Conservation (phyloP, 108 stramenopile genomes). For the Nannochloropsis salina region DNA sequence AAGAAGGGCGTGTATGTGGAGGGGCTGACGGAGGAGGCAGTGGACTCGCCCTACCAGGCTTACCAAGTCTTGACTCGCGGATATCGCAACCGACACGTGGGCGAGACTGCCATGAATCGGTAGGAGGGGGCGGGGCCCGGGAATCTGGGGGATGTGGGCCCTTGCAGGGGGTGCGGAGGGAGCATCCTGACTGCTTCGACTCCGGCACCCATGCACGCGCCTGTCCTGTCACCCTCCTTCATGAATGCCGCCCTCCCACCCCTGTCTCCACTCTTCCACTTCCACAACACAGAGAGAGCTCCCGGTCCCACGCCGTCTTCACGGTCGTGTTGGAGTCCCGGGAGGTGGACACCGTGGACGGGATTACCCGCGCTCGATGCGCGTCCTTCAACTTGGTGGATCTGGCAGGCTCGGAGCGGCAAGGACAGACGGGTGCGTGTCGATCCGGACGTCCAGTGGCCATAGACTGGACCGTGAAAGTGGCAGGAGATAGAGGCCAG, state of each 20-base stretch:
- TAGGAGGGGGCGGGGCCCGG: background rate
- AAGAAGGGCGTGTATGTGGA: slow-evolving; percentile 53
- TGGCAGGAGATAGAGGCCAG: background rate
- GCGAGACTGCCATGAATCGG: slow-evolving; percentile 56
- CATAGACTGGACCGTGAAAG: slow-evolving; percentile 4
- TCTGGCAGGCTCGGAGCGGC: slow-evolving; percentile 50
- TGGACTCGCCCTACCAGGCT: slow-evolving; percentile 21
- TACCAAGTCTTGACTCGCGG: slow-evolving; percentile 39
- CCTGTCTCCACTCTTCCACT: background rate
- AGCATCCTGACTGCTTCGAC: too few relatives aligned
- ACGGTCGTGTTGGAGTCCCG: slow-evolving; percentile 33
- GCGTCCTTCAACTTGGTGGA: slow-evolving; percentile 49
- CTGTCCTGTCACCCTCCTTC: background rate
- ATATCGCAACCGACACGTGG: slow-evolving; percentile 49
- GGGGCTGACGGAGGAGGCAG: slow-evolving; percentile 49
- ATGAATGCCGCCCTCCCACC: background rate
- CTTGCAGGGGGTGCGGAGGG: too few relatives aligned
- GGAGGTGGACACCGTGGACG: background rate
- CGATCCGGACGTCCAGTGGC: background rate
- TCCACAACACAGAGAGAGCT: background rate
- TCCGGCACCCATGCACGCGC: too few relatives aligned
- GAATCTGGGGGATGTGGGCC: background rate
- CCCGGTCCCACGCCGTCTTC: slow-evolving; percentile 53
- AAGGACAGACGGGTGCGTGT: slow-evolving; percentile 36
- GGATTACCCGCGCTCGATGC: background rate